Conservation (phyloP, 495 filamentous ascomycete species). For the Cenococcum geophilum region DNA sequence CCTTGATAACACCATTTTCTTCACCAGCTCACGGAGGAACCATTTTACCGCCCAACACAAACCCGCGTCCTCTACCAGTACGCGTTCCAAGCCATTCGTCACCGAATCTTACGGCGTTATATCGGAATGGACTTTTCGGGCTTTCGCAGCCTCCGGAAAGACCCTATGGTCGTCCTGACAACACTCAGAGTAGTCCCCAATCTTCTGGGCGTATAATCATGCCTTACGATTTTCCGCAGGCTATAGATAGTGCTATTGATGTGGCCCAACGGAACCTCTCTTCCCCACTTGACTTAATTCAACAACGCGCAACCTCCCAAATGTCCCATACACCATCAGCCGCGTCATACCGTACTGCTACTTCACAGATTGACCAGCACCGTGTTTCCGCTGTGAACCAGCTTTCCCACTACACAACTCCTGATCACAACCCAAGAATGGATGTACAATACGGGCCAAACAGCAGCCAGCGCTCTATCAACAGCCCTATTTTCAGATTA, state of each 20-base stretch:
- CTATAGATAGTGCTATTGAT: constrained; percentile 9
- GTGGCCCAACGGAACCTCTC: constrained; percentile 18
- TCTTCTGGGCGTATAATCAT: constrained; percentile 14
- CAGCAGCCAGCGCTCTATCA: background rate
- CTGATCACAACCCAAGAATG: background rate
- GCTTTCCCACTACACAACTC: background rate
- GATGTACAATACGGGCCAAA: background rate
- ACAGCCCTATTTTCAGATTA: background rate
- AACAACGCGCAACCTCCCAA: constrained; percentile 20
- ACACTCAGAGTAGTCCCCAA: constrained; percentile 3
- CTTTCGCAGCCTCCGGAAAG: constrained; percentile 18
- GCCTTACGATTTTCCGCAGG: constrained; percentile 10
- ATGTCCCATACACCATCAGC: constrained; percentile 3
- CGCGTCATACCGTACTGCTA: background rate
- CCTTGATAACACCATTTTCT: background rate
- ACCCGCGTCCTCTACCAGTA: background rate
- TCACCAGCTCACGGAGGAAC: background rate
- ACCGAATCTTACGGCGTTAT: constrained; percentile 7
- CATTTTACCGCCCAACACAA: background rate
- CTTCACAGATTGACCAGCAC: background rate
- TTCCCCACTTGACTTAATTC: constrained; percentile 23
- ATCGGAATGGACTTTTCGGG: constrained; percentile 1
- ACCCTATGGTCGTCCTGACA: constrained; percentile 13
- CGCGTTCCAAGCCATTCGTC: constrained; percentile 17
- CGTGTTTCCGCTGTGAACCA: background rate